phyloP scores from a whole-genome alignment of 352 stramenopile genomes.

The Phytopythium ostracodes region DNA sequence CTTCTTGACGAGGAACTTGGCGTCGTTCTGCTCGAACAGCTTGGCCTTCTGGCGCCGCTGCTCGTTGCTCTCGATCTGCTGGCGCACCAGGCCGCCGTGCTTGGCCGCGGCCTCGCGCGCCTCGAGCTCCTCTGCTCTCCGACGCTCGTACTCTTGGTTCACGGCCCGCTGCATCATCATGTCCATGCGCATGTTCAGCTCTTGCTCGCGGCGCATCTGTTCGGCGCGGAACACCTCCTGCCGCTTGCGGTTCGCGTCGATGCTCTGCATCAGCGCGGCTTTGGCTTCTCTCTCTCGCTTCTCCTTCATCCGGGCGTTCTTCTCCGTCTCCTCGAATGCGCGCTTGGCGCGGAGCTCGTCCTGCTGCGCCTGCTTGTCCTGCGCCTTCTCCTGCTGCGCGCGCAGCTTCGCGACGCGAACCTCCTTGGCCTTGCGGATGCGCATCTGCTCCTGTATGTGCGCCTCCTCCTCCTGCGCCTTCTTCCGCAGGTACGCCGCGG shows the following conservation, averaged over 20 bases:
- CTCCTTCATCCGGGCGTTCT: slow-evolving; percentile 46
- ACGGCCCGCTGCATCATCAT: slow-evolving; percentile 33
- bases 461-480: slow-evolving; percentile 69
- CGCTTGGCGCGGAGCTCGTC: slow-evolving; percentile 76
- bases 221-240: slow-evolving; percentile 52
- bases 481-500: slow-evolving; percentile 60
- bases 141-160: slow-evolving; percentile 37
- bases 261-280: slow-evolving; percentile 37
- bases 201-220: slow-evolving; percentile 30
- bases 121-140: slow-evolving; percentile 16
- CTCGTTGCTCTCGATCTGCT: slow-evolving; percentile 63
- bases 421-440: slow-evolving; percentile 68
- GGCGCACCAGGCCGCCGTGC: slow-evolving; percentile 29
- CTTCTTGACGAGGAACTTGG: slow-evolving; percentile 72
- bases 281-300: slow-evolving; percentile 44
- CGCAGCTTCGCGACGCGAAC: slow-evolving; percentile 67
- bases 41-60: slow-evolving; percentile 49
- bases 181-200: slow-evolving; percentile 41
- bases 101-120: slow-evolving; percentile 24
- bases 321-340: slow-evolving; percentile 63
- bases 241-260: slow-evolving; percentile 45
- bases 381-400: slow-evolving; percentile 76
- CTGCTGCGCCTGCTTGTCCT: slow-evolving; percentile 64
- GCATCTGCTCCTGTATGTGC: slow-evolving; percentile 53
- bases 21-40: slow-evolving; percentile 64